Base-by-base conservation (phyloP, 2,329 filamentous ascomycete genomes). In the Macrophomina pseudophaseolina region DNA sequence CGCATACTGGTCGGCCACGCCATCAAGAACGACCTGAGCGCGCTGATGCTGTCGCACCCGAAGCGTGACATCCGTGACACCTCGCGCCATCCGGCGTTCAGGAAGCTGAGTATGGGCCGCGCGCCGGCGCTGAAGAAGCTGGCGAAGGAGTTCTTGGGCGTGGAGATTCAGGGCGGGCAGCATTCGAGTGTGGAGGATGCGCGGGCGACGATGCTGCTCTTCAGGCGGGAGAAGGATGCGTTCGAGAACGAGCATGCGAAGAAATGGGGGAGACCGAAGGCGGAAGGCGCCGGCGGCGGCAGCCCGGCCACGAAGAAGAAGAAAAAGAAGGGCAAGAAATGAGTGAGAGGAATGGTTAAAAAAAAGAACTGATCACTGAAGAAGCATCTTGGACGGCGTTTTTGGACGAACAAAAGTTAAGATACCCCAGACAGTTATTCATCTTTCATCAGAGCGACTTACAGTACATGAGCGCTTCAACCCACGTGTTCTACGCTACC, bases 121-220 rank as follows among this genome's bases (percentile, higher is more conserved):
- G 90, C 91, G 69, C 92, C 92, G 3, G 87, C 88, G 5, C 75
- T 95, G 71, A 86, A 87, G 75, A 79, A 85, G 65, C 72, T 90
- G 67, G 86, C 85, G 23, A 82, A 82, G 67, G 83, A 86, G 70
- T 78, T 88, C 65, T 72, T 89, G 42, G 87, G 87, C 0, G 73
- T 88, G 65, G 83, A 84, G 66, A 89, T 89, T 33, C 87, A 89
- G 73, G 81, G 80, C 4, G 86, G 86, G 1, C 83, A 85, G 68
- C 87, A 90, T 80, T 86, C 83, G 64, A 87, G 84, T 72, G 81
- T 90, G 65, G 87, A 89, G 73, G 95, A 99, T 82, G 95, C 95
- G 1, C 84, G 93, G 71, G 93, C 92, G 5, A 90, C 93, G 0
- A 98, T 99, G 93, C 81, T 94, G 66, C 81, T 99, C 49, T 98